Percentiles rank a stretch among this genome's conserved stretches.
These are phyloP conservation scores for Cladosporium sp. DNA, from an alignment of 2,329 filamentous ascomycete species.

Conservation along the genomic window DNA sequence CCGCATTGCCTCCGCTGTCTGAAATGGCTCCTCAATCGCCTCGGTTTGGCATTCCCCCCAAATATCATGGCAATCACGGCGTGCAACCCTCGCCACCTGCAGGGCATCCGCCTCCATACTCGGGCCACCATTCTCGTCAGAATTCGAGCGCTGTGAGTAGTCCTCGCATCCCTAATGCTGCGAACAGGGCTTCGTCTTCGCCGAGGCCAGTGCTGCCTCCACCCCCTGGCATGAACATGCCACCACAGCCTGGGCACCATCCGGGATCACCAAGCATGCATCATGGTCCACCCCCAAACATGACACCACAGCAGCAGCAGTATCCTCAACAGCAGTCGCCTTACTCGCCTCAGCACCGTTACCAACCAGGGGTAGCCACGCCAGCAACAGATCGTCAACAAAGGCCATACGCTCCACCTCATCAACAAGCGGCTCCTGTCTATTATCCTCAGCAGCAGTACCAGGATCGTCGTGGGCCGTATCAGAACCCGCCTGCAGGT, in stretches of 20 bases:
- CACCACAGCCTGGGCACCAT: slow-evolving; percentile 16
- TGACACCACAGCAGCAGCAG: slow-evolving; percentile 17
- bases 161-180: slow-evolving; percentile 30
- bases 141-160: slow-evolving; percentile 21
- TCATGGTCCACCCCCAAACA: slow-evolving; percentile 11
- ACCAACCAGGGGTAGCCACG: slow-evolving; percentile 25
- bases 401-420: slow-evolving; percentile 17
- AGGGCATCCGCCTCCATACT: slow-evolving; percentile 31
- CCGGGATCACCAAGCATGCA: slow-evolving; percentile 17
- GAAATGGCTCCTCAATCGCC: slow-evolving; percentile 34
- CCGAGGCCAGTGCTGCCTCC: slow-evolving; percentile 36
- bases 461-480: slow-evolving; percentile 20
- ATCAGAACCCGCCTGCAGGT: slow-evolving; percentile 25
- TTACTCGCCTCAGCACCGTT: slow-evolving; percentile 12
- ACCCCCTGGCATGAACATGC: slow-evolving; percentile 32
- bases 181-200: slow-evolving; percentile 31
- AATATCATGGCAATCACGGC: slow-evolving; percentile 22
- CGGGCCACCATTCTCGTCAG: slow-evolving; percentile 27
- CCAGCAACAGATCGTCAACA: slow-evolving; percentile 8
- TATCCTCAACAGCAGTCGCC: slow-evolving; percentile 27
- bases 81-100: slow-evolving; percentile 32
- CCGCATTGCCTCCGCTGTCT: slow-evolving; percentile 31
- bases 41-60: slow-evolving; percentile 24
- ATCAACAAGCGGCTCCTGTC: slow-evolving; percentile 29
- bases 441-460: slow-evolving; percentile 28